Percentiles rank a stretch among this genome's conserved stretches.
phyloP scores from a whole-genome alignment of 73 alveolate species.

The Paramecium biaurelia region DNA sequence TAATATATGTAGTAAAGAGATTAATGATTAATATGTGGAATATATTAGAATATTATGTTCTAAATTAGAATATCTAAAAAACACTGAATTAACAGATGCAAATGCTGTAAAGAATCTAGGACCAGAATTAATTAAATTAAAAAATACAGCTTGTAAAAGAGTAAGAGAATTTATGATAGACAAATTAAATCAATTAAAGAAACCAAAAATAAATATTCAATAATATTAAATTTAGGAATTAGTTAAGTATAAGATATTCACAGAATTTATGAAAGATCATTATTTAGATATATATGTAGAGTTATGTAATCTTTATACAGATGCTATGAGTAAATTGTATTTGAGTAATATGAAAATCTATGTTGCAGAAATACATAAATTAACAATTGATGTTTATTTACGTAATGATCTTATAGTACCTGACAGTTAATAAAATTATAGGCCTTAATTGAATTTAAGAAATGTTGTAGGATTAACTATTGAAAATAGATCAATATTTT shows the following conservation, averaged over 20 bases:
- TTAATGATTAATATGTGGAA: slow-evolving; percentile 55
- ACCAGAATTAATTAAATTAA: slow-evolving; percentile 60
- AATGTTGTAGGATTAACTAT: slow-evolving; percentile 33
- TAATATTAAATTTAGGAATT: background rate
- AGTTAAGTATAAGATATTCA: slow-evolving; percentile 39
- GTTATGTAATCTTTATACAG: slow-evolving; percentile 52
- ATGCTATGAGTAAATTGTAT: slow-evolving; percentile 54
- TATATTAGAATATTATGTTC: slow-evolving; percentile 54
- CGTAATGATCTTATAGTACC: slow-evolving; percentile 42
- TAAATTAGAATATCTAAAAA: slow-evolving; percentile 49
- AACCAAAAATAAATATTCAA: slow-evolving; percentile 46
- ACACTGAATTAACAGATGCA: slow-evolving; percentile 57
- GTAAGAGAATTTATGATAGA: slow-evolving; percentile 63
- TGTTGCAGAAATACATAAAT: slow-evolving; percentile 52
- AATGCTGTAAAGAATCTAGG: slow-evolving; percentile 51
- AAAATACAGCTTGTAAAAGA: slow-evolving; percentile 62
- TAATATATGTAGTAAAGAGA: slow-evolving; percentile 44
- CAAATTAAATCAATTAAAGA: slow-evolving; percentile 12
- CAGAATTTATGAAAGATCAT: slow-evolving; percentile 62
- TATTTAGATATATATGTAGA: slow-evolving; percentile 61
- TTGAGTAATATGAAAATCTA: background rate
- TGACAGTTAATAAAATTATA: slow-evolving; percentile 25
- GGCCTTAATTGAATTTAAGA: slow-evolving; percentile 39
- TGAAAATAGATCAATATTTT: slow-evolving; percentile 55
- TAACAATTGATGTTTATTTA: slow-evolving; percentile 47